These are phyloP conservation scores for Neolentinus lepideus DNA, from an alignment of 1,284 basidiomycete genomes.

Conservation along the genomic window DNA sequence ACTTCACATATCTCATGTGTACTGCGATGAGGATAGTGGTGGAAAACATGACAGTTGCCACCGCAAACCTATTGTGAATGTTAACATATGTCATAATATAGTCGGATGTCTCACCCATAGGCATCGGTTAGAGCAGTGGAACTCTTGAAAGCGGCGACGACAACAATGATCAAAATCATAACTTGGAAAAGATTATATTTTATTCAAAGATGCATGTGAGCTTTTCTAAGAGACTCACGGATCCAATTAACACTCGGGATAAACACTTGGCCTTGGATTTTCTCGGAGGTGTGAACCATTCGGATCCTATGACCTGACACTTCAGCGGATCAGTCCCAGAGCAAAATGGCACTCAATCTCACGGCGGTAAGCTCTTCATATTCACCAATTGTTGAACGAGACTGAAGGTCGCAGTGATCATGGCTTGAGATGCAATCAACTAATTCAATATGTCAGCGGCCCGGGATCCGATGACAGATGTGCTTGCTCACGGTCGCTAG, in stretches of 20 bases:
- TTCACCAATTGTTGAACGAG: slow-evolving; percentile 59
- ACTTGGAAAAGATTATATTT: slow-evolving; percentile 19
- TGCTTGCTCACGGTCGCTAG: slow-evolving; percentile 46
- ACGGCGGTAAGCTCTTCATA: slow-evolving; percentile 48
- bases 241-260: slow-evolving; percentile 54
- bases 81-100: no score
- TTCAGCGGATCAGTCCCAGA: no score
- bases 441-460: slow-evolving; percentile 13
- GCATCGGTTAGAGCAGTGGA: slow-evolving; percentile 44
- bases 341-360: no score
- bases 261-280: slow-evolving; percentile 57
- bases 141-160: slow-evolving; percentile 52
- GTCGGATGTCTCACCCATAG: slow-evolving; percentile 38
- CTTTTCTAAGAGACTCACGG: slow-evolving; percentile 23
- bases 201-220: not conserved
- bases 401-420: slow-evolving; percentile 66
- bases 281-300: slow-evolving; percentile 54
- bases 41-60: slow-evolving; percentile 57
- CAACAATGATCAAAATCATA: slow-evolving; percentile 45
- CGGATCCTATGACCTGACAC: no score
- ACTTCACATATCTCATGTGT: slow-evolving; percentile 52
- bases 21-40: slow-evolving; percentile 50
- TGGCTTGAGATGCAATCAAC: slow-evolving; percentile 56
- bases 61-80: slow-evolving; percentile 53
- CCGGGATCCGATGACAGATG: not conserved